Conservation (phyloP, 1,284 basidiomycete species). For the Rhodotorula mucilaginosa region DNA sequence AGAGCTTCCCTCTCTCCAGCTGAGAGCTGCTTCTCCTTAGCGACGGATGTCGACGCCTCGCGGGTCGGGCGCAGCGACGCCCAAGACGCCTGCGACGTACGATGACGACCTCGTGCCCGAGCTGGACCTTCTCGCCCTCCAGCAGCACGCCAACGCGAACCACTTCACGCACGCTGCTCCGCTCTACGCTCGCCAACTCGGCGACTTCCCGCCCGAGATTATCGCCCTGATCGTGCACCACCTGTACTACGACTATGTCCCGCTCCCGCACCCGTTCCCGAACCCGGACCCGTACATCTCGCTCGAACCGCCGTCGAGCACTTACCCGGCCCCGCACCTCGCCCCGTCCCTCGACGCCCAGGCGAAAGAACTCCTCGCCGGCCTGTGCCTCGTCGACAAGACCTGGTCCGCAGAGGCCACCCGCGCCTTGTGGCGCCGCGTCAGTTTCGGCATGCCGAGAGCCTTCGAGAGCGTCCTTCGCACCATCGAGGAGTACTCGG, state of each 20-base stretch:
- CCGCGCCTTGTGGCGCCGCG: slow-evolving; percentile 31
- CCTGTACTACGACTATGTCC: slow-evolving; percentile 27
- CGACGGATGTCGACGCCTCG: no score
- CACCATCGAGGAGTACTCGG: slow-evolving; percentile 34
- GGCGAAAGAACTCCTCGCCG: slow-evolving; percentile 17
- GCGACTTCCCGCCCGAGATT: slow-evolving; percentile 39
- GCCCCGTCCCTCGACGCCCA: slow-evolving; percentile 24
- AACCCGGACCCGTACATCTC: slow-evolving; percentile 34
- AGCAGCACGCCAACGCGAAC: not conserved
- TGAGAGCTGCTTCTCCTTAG: no score
- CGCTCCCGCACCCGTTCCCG: slow-evolving; percentile 28
- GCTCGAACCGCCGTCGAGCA: slow-evolving; percentile 15
- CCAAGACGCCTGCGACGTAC: not conserved
- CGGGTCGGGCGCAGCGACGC: not conserved
- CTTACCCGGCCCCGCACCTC: slow-evolving; percentile 5
- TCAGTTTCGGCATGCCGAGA: slow-evolving; percentile 37
- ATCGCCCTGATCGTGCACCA: slow-evolving; percentile 38
- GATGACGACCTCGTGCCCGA: slow-evolving; percentile 2
- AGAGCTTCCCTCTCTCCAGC: no score
- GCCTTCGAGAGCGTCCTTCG: slow-evolving; percentile 35
- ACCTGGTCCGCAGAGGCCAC: slow-evolving; percentile 35
- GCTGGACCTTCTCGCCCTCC: slow-evolving; percentile 18
- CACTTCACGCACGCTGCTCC: slow-evolving; percentile 1
- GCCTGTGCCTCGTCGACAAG: slow-evolving; percentile 26
- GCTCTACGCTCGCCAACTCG: slow-evolving; percentile 15